Evolutionary conservation across 169 alveolate genomes (phyloP), one percentile per base, ranked within the genome.

Genomic region (Plasmodium falciparum): DNA sequence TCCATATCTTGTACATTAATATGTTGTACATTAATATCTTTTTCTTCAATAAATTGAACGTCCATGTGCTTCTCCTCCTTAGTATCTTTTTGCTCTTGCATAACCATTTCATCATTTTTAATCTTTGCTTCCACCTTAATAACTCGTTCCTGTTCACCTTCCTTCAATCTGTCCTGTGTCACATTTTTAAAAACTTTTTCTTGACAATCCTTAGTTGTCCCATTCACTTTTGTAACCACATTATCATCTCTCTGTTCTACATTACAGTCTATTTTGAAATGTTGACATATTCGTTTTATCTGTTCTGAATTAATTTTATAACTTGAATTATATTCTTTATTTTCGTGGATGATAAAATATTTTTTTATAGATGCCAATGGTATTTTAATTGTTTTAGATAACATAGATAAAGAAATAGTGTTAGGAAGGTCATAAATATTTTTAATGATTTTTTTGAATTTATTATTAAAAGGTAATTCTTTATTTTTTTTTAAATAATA

Each of bases 311-410:
- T 67, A 6, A 83, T 45, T 13, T 17, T 29, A 69, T 52, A 62
- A 43, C 54, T 72, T 17, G 73, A 54, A 29, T 26, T 24, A 49
- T 33, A 69, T 62, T 67, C 91, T 63, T 62, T 83, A 20, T 62
- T 83, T 47, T 83, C 91, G 39, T 83, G 69, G 2, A 83, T 83
- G 15, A 83, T 43, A 58, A 83, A 83, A 24, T 54, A 83, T 58
- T 69, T 67, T 39, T 83, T 83, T 24, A 83, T 13, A 9, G 91
- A 54, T 7, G 91, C 43, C 5, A 29, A 3, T 0, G 91, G 56
- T 39, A 83, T 83, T 83, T 83, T 83, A 33, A 62, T 69, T 2
- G 56, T 69, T 58, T 69, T 67, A 5, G 91, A 33, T 12, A 83
- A 54, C 20, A 17, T 49, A 8, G 80, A 61, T 17, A 83, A 5